phyloP scores from a whole-genome alignment of 306 rosid species.

The cucumber (Cucumis sativus) region Cucumber_9930_V3 NC_026658.2:2597501-2598000 shows the following conservation, averaged over 20 bases:
- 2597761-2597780: background rate
- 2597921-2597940: background rate
- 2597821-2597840: background rate
- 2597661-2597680: background rate
- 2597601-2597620: background rate
- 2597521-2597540: background rate
- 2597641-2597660: background rate
- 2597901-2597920: background rate
- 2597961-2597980: background rate
- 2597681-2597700: background rate
- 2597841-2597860: background rate
- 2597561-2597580: background rate
- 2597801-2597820: background rate
- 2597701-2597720: background rate
- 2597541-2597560: background rate
- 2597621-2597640: background rate
- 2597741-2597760: background rate
- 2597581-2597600: background rate
- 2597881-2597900: background rate
- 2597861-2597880: background rate
- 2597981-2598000: background rate
- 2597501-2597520: background rate
- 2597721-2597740: background rate
- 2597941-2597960: background rate
- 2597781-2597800: background rate